Evolutionary conservation across 164 flowering plant species (phyloP), one percentile per base, ranked within the genome.

Genomic region (Umbellularia californica): DNA sequence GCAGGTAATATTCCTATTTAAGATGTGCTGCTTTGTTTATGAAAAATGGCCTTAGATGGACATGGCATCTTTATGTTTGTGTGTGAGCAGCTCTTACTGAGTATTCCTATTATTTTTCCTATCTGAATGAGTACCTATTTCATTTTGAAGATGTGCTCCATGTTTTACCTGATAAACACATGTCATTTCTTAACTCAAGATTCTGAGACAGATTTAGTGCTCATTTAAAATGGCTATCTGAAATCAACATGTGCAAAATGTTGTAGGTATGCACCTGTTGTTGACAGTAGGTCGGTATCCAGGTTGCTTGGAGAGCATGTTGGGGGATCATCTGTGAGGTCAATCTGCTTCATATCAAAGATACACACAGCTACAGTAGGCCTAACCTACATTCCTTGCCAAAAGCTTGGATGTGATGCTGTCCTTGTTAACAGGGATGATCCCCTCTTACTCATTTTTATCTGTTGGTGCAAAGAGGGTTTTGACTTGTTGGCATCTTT

Each of bases 281-380:
- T 47, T 73, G 84, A 81, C 58, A 84, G 83, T 76, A 89, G 94
- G 93, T 82, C 87, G 30, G 64, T 85, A 60, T 96, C 99, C 66
- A 91, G 90, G 74, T 80, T 88, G 81, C 89, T 96, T 67, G 99
- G 99, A 50, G 97, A 96, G 77, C 98, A 96, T 90, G 97, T 96
- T 82, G 97, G 95, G 69, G 97, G 99, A 79, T 96, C 99, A 76
- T 94, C 98, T 70, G 98, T 96, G 73, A 88, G 97, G 76, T 90
- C 99, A 66, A 80, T 96, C 72, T 92, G 88, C 79, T 87, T 72
- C 60, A 92, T 91, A 65, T 88, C 93, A 73, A 86, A 87, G 78
- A 75, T 84, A 60, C 82, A 90, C 78, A 79, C 23, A 62, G 65
- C 75, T 50, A 68, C 73, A 70, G 69, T 77, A 12, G 80, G 81